Percentiles rank a stretch among this genome's conserved stretches.
These are phyloP conservation scores for Bocquillonia castaneifolia DNA, from an alignment of 441 rosid species.

Conservation along the genomic window DNA sequence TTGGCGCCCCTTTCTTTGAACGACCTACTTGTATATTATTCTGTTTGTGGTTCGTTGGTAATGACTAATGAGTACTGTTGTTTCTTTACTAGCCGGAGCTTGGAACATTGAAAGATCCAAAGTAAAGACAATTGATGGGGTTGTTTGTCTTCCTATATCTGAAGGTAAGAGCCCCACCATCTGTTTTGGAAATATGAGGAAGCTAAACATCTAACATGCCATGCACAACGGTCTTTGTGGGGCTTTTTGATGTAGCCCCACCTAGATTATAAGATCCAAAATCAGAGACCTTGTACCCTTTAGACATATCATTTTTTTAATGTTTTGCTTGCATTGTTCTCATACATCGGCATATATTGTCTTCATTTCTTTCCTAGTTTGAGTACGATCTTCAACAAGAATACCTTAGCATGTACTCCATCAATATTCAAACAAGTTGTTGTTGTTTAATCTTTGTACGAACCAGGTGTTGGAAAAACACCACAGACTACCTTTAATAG, in stretches of 20 bases:
- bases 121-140: background rate
- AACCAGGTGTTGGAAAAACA: slow-evolving; percentile 18
- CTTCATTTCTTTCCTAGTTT: background rate
- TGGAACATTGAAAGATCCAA: slow-evolving; percentile 1
- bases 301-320: background rate
- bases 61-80: background rate
- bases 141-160: background rate
- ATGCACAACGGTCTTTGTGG: slow-evolving; percentile 1
- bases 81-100: slow-evolving; percentile 10
- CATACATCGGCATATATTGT: slow-evolving; percentile 2
- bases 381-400: slow-evolving; percentile 23
- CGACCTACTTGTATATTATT: background rate
- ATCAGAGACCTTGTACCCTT: slow-evolving; percentile 18
- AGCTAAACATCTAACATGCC: slow-evolving; percentile 14
- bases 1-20: background rate
- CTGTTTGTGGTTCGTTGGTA: slow-evolving; percentile 10
- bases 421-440: slow-evolving; percentile 30
- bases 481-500: too few species aligned
- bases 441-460: slow-evolving; percentile 20
- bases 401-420: slow-evolving; percentile 34
- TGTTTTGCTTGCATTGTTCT: background rate
- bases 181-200: slow-evolving; percentile 1
- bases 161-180: slow-evolving; percentile 7
- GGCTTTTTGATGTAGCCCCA: slow-evolving; percentile 5
- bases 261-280: slow-evolving; percentile 12